These are phyloP conservation scores for Henckelia pumila DNA, from an alignment of 257 asterid genomes.

Conservation along the genomic window DNA sequence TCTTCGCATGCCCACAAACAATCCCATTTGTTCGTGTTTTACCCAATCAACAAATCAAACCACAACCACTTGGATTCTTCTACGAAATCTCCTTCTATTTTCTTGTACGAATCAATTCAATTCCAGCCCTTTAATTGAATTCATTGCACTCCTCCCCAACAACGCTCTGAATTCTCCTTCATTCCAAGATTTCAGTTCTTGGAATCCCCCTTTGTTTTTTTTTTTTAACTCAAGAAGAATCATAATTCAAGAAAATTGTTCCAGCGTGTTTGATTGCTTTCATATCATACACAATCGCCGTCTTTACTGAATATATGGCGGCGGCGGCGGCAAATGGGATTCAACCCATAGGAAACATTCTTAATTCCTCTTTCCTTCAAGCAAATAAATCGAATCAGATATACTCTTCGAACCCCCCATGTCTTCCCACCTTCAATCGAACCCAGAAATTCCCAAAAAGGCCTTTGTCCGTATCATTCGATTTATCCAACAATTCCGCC, in stretches of 20 bases:
- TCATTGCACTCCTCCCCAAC: neutral
- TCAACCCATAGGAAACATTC: conserved; percentile 22
- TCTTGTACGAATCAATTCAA: neutral
- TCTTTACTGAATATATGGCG: conserved; percentile 39
- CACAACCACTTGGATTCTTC: neutral
- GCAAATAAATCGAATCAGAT: conserved; percentile 18
- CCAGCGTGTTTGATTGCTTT: neutral
- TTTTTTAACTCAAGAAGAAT: neutral
- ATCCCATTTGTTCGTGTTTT: neutral
- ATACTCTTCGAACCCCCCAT: conserved; percentile 17
- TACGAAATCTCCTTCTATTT: neutral
- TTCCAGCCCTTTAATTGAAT: neutral
- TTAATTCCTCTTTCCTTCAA: conserved; percentile 24
- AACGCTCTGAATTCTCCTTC: neutral
- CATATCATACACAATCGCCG: conserved; percentile 25
- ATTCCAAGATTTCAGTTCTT: neutral
- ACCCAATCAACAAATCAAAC: neutral
- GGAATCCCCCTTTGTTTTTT: too few species aligned
- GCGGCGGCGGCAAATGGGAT: conserved; percentile 38
- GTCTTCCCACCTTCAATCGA: neutral
- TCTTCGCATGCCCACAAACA: neutral
- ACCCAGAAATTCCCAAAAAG: conserved; percentile 6
- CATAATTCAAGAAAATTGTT: too few species aligned
- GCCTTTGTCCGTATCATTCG: conserved; percentile 14
- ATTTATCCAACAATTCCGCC: conserved; percentile 5